phyloP scores from a whole-genome alignment of 2,329 filamentous ascomycete species.

The Penicillium palitans region DNA sequence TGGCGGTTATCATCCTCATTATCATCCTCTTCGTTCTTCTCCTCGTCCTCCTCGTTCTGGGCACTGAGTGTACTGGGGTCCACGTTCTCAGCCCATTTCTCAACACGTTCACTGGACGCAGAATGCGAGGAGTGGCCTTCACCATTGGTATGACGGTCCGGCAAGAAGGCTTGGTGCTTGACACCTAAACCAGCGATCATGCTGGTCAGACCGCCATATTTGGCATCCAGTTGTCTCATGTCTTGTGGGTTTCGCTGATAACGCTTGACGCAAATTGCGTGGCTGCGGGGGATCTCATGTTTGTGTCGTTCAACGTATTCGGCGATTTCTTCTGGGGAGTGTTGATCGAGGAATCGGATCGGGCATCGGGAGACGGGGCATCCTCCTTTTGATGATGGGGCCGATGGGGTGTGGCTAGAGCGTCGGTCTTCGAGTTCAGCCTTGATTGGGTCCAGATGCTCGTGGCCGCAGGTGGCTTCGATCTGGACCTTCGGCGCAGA shows the following conservation, averaged over 20 bases:
- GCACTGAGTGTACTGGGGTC: slow-evolving; percentile 51
- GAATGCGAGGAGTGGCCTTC: slow-evolving; percentile 33
- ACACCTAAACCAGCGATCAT: slow-evolving; percentile 91
- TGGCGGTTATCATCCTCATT: slow-evolving; percentile 61
- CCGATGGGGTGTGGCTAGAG: slow-evolving; percentile 43
- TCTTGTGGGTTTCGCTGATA: slow-evolving; percentile 86
- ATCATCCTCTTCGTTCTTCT: slow-evolving; percentile 42
- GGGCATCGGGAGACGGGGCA: slow-evolving; percentile 74
- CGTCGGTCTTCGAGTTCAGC: slow-evolving; percentile 47
- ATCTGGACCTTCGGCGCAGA: slow-evolving; percentile 43
- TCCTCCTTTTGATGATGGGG: slow-evolving; percentile 57
- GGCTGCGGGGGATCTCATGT: slow-evolving; percentile 88
- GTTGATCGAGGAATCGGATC: slow-evolving; percentile 88
- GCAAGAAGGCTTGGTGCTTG: slow-evolving; percentile 85
- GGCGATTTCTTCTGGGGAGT: slow-evolving; percentile 89
- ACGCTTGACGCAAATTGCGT: slow-evolving; percentile 85
- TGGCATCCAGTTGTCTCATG: slow-evolving; percentile 84
- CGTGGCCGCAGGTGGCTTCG: slow-evolving; percentile 51
- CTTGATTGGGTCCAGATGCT: slow-evolving; percentile 60
- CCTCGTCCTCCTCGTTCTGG: slow-evolving; percentile 29
- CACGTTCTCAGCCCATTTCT: slow-evolving; percentile 82
- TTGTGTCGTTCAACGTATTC: slow-evolving; percentile 94
- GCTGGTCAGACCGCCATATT: slow-evolving; percentile 86
- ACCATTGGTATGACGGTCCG: slow-evolving; percentile 45
- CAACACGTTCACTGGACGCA: slow-evolving; percentile 68